A percentile compares a stretch with the other conserved stretches of the same genome.
These are phyloP conservation scores for Globisporangium cystogenes DNA, from an alignment of 352 stramenopile genomes.

Conservation along the genomic window DNA sequence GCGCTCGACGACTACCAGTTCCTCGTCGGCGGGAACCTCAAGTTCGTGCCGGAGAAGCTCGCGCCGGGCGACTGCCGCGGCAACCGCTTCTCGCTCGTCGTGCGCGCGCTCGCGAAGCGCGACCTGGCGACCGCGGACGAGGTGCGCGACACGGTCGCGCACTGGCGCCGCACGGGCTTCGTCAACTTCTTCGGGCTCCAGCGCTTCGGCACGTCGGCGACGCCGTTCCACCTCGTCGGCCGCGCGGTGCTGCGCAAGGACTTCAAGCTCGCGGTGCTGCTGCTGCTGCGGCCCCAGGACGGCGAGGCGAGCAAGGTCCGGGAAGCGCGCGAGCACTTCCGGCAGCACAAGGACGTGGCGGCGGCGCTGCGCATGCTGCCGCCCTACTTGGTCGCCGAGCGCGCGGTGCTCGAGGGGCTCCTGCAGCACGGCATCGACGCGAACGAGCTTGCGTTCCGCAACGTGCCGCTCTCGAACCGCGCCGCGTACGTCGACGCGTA, in stretches of 20 bases:
- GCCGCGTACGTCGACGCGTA: constrained; percentile 76
- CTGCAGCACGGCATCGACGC: constrained; percentile 72
- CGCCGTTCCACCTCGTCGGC: constrained; percentile 78
- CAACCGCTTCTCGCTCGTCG: constrained; percentile 92
- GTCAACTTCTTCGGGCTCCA: constrained; percentile 98
- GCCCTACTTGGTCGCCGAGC: constrained; percentile 64
- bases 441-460: constrained; percentile 64
- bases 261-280: constrained; percentile 89
- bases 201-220: constrained; percentile 90
- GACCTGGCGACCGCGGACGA: constrained; percentile 31
- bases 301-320: constrained; percentile 80
- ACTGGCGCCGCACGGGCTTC: constrained; percentile 81
- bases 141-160: constrained; percentile 26
- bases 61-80: constrained; percentile 84
- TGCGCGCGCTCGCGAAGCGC: constrained; percentile 85
- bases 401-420: constrained; percentile 64
- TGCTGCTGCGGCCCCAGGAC: constrained; percentile 88
- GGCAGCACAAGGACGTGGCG: constrained; percentile 77
- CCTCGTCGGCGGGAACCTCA: constrained; percentile 90
- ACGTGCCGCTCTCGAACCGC: constrained; percentile 55
- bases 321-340: constrained; percentile 71
- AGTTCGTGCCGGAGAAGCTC: constrained; percentile 85
- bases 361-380: constrained; percentile 74
- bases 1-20: constrained; percentile 73
- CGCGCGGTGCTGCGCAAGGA: constrained; percentile 92